phyloP scores from a whole-genome alignment of 495 filamentous ascomycete species.

The Bacidia rubella region DNA sequence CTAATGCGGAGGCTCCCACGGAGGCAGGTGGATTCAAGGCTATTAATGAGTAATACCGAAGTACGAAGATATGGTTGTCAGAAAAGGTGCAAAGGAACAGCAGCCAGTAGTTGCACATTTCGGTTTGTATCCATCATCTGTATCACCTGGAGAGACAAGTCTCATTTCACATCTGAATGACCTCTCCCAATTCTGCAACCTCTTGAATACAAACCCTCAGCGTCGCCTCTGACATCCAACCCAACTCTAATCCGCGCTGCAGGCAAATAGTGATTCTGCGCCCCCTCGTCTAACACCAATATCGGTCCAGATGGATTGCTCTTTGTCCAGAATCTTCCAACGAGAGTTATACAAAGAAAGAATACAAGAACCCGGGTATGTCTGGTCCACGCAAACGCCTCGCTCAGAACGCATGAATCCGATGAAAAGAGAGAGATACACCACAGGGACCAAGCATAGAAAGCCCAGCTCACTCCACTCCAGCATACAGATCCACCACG shows the following conservation, averaged over 20 bases:
- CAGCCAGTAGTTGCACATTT: no score
- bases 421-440: no score
- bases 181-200: no score
- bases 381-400: neutral
- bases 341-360: neutral
- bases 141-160: no score
- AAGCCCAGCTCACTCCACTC: slow-evolving; percentile 42
- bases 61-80: neutral
- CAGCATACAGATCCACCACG: slow-evolving; percentile 84
- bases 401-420: neutral
- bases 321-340: neutral
- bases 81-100: neutral
- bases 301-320: neutral
- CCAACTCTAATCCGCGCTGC: no score
- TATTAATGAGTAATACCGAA: slow-evolving; percentile 23
- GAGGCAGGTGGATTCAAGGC: slow-evolving; percentile 25
- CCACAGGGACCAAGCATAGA: neutral
- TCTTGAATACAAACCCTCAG: no score
- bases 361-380: neutral
- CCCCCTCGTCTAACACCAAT: no score
- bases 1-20: slow-evolving; percentile 1
- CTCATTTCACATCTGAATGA: no score
- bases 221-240: no score
- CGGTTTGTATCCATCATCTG: no score
- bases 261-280: no score